Percentiles rank a stretch among this genome's conserved stretches.
These are phyloP conservation scores for Fraxinus sp. DNA, from an alignment of 305 asterid species.

Conservation along the genomic window DNA sequence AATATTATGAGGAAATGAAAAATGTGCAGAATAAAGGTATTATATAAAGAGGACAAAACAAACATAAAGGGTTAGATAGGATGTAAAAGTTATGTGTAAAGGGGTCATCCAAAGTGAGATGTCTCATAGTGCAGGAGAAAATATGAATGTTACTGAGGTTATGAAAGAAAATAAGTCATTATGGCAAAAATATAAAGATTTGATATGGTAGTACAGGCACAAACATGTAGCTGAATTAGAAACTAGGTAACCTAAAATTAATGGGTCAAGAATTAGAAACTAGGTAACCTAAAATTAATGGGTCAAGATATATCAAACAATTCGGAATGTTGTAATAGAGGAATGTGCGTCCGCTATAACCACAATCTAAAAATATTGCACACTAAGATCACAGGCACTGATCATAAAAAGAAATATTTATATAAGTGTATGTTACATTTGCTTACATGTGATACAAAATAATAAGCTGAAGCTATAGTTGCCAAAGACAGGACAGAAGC, in stretches of 20 bases:
- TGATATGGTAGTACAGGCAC: background rate
- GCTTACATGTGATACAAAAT: background rate
- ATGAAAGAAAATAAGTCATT: background rate
- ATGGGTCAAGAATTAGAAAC: background rate
- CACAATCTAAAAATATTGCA: slow-evolving; percentile 13
- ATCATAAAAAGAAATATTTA: background rate
- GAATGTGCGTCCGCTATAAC: background rate
- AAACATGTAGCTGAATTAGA: slow-evolving; percentile 9
- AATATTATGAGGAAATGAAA: background rate
- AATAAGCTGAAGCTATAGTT: background rate
- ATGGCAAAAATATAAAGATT: background rate
- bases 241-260: slow-evolving; percentile 4
- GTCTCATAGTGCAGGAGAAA: background rate
- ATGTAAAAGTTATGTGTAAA: background rate
- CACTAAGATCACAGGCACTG: slow-evolving; percentile 13
- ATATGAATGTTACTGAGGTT: background rate
- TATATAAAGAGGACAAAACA: background rate
- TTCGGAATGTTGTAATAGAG: background rate
- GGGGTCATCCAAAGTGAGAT: background rate
- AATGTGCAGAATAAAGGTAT: slow-evolving; percentile 4
- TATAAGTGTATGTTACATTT: background rate
- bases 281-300: slow-evolving; percentile 2
- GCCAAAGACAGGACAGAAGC: slow-evolving; percentile 3
- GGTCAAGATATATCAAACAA: slow-evolving; percentile 1
- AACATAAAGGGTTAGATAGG: background rate